Percentiles rank a stretch among this genome's conserved stretches.
phyloP scores from a whole-genome alignment of 306 rosid genomes.

The Adenanthera pavonina region DNA sequence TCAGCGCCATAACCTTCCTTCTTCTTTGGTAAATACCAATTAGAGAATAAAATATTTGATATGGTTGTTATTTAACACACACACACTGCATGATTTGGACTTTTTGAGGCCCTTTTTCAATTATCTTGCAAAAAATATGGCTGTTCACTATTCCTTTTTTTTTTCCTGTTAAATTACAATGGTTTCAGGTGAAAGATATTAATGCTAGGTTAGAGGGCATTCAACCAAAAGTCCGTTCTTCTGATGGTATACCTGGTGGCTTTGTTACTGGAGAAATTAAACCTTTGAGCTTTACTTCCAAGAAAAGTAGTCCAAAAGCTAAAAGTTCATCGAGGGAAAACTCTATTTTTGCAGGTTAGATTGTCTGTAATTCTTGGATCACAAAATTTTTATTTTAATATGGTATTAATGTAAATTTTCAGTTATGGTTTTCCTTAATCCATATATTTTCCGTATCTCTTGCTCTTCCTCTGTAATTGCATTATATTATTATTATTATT shows the following conservation, averaged over 20 bases:
- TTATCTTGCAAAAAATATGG: conserved; percentile 26
- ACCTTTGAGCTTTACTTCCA: conserved; percentile 61
- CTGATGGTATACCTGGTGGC: conserved; percentile 71
- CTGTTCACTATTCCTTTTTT: conserved; percentile 15
- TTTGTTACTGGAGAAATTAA: conserved; percentile 74
- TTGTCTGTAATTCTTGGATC: conserved; percentile 40
- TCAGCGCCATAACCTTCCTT: conserved; percentile 87
- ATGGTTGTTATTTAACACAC: conserved; percentile 28
- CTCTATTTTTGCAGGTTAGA: conserved; percentile 89
- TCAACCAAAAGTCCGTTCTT: conserved; percentile 76
- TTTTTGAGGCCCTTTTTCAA: conserved; percentile 18
- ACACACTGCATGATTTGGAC: conserved; percentile 34
- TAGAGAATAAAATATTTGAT: conserved; percentile 16
- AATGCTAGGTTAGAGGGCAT: conserved; percentile 95
- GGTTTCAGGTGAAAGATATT: conserved; percentile 87
- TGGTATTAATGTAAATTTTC: neutral
- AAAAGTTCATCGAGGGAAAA: conserved; percentile 80
- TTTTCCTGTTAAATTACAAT: conserved; percentile 17
- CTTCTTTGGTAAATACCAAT: conserved; percentile 67
- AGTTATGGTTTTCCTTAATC: conserved; percentile 5
- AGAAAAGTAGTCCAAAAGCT: conserved; percentile 93
- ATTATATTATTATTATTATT: neutral
- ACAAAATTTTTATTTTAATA: conserved; percentile 17
- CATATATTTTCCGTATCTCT: conserved; percentile 23
- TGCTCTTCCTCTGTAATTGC: conserved; percentile 7